Evolutionary conservation across 176 grass and related monocot genomes (phyloP).

Genomic region (Musa schizocarpa): DNA sequence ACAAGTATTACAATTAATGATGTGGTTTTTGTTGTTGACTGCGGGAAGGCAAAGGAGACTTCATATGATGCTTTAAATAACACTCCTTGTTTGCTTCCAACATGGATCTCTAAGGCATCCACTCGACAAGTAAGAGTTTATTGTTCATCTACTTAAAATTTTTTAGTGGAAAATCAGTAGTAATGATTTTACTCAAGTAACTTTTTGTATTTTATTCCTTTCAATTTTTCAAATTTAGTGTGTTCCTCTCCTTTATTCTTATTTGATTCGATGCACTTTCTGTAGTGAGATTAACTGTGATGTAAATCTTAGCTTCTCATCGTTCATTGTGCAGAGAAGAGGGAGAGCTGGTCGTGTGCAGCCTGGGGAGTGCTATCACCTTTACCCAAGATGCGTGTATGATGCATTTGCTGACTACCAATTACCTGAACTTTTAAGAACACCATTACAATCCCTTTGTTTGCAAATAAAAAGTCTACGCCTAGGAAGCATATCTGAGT

Average conservation of each 20-base stretch:
- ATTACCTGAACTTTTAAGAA: conserved; percentile 91
- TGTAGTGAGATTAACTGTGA: neutral
- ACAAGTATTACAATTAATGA: conserved; percentile 99
- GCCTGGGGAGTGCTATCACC: conserved; percentile 90
- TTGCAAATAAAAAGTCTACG: conserved; percentile 98
- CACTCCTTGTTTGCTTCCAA: conserved; percentile 89
- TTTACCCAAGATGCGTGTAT: conserved; percentile 88
- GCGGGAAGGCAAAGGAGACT: conserved; percentile 97
- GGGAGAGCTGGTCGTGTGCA: conserved; percentile 97
- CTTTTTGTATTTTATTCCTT: neutral
- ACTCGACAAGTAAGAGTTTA: conserved; percentile 65
- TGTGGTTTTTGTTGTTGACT: conserved; percentile 95
- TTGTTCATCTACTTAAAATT: neutral
- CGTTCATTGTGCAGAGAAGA: conserved; percentile 53
- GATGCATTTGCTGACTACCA: conserved; percentile 92
- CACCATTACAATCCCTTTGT: conserved; percentile 91
- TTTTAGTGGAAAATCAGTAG: neutral
- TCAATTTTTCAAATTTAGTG: neutral
- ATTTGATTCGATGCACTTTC: neutral
- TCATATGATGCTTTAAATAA: conserved; percentile 99
- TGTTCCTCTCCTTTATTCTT: neutral
- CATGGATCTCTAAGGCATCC: conserved; percentile 99
- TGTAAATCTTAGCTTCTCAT: conserved; percentile 6
- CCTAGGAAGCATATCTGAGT: conserved; percentile 90
- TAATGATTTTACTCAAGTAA: conserved; percentile 9